These are phyloP conservation scores for Pleurotus citrinopileatus DNA, from an alignment of 768 basidiomycete species.

Conservation along the genomic window DNA sequence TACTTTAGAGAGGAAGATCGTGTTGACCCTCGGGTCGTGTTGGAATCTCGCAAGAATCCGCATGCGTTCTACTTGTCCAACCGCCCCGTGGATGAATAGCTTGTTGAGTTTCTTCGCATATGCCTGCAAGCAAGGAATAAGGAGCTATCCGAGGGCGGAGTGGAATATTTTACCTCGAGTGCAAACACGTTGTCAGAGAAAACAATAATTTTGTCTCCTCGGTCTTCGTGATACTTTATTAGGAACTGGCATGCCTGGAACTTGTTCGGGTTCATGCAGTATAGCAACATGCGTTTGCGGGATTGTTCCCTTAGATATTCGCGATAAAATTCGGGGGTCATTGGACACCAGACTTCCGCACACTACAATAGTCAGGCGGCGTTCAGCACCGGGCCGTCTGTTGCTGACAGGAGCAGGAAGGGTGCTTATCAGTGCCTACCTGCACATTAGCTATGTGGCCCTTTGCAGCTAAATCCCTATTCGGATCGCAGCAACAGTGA, in stretches of 20 bases:
- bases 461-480: constrained; percentile 93
- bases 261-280: constrained; percentile 99
- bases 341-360: constrained; percentile 99
- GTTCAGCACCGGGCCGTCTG: constrained; percentile 2
- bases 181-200: constrained; percentile 99
- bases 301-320: constrained; percentile 94
- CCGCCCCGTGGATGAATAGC: constrained; percentile 94
- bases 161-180: constrained; percentile 68
- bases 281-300: constrained; percentile 91
- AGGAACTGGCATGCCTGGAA: constrained; percentile 99
- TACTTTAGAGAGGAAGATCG: constrained; percentile 97
- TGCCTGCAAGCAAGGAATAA: constrained; percentile 42
- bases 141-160: constrained; percentile 11
- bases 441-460: constrained; percentile 99
- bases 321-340: constrained; percentile 99
- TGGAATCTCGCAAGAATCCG: constrained; percentile 94
- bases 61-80: constrained; percentile 94
- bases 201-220: constrained; percentile 99
- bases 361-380: constrained; percentile 56
- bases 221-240: constrained; percentile 95
- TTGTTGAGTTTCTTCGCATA: constrained; percentile 94
- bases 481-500: constrained; percentile 12
- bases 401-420: background rate
- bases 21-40: constrained; percentile 92
- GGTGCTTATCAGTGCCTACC: constrained; percentile 40